A percentile compares a stretch with the other conserved stretches of the same genome.
Conservation (phyloP, 202 grass and related monocot species). For the Miscanthus sacchariflorus region DNA sequence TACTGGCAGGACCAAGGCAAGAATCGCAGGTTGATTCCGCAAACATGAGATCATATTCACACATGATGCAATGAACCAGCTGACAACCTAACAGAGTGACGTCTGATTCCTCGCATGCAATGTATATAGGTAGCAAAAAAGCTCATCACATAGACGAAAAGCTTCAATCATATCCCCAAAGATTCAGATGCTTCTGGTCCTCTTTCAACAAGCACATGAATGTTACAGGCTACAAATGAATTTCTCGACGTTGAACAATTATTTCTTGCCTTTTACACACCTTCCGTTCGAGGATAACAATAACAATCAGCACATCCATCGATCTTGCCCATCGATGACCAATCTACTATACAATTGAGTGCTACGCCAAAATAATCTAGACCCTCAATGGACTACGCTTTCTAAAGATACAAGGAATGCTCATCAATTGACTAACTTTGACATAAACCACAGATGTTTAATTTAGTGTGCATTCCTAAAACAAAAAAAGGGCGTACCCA, state of each 20-base stretch:
- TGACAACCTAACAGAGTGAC: too few species aligned
- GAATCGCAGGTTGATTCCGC: not conserved
- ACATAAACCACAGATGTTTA: constrained; percentile 22
- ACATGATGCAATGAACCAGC: too few species aligned
- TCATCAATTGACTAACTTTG: constrained; percentile 20
- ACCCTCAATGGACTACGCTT: not conserved
- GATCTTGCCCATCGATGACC: not conserved
- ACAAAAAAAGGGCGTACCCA: not conserved
- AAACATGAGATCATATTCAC: not conserved
- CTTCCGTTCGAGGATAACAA: constrained; percentile 11
- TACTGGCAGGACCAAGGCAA: not conserved
- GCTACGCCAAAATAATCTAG: constrained; percentile 36
- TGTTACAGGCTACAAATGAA: constrained; percentile 3
- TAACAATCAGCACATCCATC: not conserved
- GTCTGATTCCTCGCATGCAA: too few species aligned
- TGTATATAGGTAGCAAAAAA: too few species aligned
- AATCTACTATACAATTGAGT: constrained; percentile 51
- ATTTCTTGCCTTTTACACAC: not conserved
- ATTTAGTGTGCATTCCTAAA: constrained; percentile 8
- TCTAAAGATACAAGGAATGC: constrained; percentile 35
- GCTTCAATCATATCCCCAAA: not conserved
- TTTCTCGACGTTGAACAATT: not conserved
- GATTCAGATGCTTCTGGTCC: not conserved
- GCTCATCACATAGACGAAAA: too few species aligned
- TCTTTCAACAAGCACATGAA: not conserved